phyloP scores from a whole-genome alignment of 176 grass and related monocot species.

The Carex myosuroides region DNA sequence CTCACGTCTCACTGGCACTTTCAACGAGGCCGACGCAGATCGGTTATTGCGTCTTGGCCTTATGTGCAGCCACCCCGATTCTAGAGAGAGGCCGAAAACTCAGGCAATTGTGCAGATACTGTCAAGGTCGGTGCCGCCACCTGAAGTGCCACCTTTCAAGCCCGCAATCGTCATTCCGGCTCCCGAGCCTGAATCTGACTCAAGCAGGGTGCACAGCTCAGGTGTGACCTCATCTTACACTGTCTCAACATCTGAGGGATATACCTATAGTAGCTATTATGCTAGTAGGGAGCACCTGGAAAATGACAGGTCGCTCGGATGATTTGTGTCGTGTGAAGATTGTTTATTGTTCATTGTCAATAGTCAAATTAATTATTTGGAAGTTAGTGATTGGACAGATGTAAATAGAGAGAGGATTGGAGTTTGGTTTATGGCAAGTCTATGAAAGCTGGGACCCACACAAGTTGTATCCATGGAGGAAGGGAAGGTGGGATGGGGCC shows the following conservation, averaged over 20 bases:
- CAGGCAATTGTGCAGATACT: constrained; percentile 45
- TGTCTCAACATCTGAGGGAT: constrained; percentile 33
- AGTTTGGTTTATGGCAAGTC: background rate
- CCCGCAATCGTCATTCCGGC: constrained; percentile 71
- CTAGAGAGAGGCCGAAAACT: constrained; percentile 53
- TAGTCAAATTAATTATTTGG: background rate
- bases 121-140: constrained; percentile 25
- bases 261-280: constrained; percentile 24
- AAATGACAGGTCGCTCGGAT: constrained; percentile 25
- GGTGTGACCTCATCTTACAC: constrained; percentile 34
- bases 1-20: constrained; percentile 24
- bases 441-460: background rate
- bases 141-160: constrained; percentile 42
- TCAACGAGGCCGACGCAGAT: constrained; percentile 40
- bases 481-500: background rate
- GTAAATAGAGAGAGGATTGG: background rate
- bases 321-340: background rate
- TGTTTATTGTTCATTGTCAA: background rate
- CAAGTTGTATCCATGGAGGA: background rate
- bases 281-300: constrained; percentile 24
- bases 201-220: constrained; percentile 21
- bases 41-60: constrained; percentile 75
- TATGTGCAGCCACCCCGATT: constrained; percentile 77
- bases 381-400: background rate
- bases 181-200: constrained; percentile 20